phyloP scores from a whole-genome alignment of 371 early-diverging fungal species.

The Mucor plumbeus region DNA sequence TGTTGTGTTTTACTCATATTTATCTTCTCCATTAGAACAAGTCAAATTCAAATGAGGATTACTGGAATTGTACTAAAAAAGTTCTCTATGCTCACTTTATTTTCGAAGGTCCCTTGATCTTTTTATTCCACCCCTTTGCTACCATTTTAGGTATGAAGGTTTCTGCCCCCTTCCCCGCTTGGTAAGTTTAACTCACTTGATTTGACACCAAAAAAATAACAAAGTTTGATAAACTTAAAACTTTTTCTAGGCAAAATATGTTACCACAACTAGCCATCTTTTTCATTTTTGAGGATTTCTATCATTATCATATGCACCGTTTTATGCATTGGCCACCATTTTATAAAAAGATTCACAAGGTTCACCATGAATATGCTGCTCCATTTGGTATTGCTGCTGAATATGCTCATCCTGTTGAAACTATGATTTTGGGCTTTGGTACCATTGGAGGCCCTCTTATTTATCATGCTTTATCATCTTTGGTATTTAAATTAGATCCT shows the following conservation, averaged over 20 bases:
- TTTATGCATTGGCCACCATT: conserved; percentile 87
- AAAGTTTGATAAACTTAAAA: background rate
- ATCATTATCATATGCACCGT: conserved; percentile 86
- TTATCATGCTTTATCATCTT: conserved; percentile 33
- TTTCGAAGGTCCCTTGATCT: conserved; percentile 87
- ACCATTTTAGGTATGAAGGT: conserved; percentile 85
- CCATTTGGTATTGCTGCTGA: conserved; percentile 92
- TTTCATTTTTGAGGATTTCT: conserved; percentile 86
- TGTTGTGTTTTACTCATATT: background rate
- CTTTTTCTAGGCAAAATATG: conserved; percentile 36
- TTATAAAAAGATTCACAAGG: conserved; percentile 92
- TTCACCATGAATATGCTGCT: conserved; percentile 93
- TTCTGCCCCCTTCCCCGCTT: conserved; percentile 83
- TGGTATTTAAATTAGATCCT: conserved; percentile 26
- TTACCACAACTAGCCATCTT: conserved; percentile 71
- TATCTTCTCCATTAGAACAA: conserved; percentile 53
- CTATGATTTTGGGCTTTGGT: conserved; percentile 77
- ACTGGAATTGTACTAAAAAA: conserved; percentile 78
- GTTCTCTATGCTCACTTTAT: conserved; percentile 79
- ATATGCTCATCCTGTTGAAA: conserved; percentile 88
- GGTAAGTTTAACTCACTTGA: conserved; percentile 54
- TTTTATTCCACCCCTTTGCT: conserved; percentile 86
- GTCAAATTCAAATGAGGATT: conserved; percentile 66
- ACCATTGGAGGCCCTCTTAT: conserved; percentile 78
- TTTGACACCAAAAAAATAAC: background rate